A percentile compares a stretch with the other conserved stretches of the same genome.
Evolutionary conservation across 345 rosid genomes (phyloP).

Genomic region (Iberis pinnata): DNA sequence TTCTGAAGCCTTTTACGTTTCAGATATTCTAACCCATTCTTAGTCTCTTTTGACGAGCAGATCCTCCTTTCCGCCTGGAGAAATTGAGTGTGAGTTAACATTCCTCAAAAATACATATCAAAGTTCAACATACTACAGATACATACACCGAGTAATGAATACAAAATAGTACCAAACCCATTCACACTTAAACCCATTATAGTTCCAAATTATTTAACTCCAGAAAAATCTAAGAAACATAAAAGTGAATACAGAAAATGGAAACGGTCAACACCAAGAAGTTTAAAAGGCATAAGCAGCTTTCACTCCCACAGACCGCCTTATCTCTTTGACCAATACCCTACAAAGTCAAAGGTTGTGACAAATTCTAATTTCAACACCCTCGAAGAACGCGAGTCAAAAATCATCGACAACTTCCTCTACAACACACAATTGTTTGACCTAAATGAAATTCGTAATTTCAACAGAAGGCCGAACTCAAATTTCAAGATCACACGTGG

Average conservation of each 20-base stretch:
- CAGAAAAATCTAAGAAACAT: conserved; percentile 13
- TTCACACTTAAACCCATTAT: conserved; percentile 23
- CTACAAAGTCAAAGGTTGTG: conserved; percentile 25
- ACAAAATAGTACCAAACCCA: conserved; percentile 22
- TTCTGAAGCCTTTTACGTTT: conserved; percentile 78
- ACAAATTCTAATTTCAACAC: conserved; percentile 19
- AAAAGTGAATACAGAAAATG: conserved; percentile 26
- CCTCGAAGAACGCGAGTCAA: conserved; percentile 30
- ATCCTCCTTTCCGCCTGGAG: conserved; percentile 92
- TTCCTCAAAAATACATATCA: conserved; percentile 3
- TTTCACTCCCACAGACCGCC: conserved; percentile 21
- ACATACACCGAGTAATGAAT: conserved; percentile 12
- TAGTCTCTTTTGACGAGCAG: conserved; percentile 59
- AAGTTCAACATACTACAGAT: conserved; percentile 10
- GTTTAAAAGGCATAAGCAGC: conserved; percentile 17
- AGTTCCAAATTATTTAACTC: conserved; percentile 15
- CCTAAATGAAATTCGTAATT: conserved; percentile 18
- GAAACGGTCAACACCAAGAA: conserved; percentile 31
- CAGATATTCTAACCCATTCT: conserved; percentile 64
- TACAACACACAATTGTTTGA: conserved; percentile 17
- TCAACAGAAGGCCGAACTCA: conserved; percentile 20
- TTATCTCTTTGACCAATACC: conserved; percentile 31
- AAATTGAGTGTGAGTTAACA: conserved; percentile 16
- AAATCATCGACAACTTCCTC: conserved; percentile 4
- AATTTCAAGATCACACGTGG: conserved; percentile 18